A percentile compares a stretch with the other conserved stretches of the same genome.
phyloP scores from a whole-genome alignment of 495 filamentous ascomycete species.

The Penicillium coprophilum region DNA sequence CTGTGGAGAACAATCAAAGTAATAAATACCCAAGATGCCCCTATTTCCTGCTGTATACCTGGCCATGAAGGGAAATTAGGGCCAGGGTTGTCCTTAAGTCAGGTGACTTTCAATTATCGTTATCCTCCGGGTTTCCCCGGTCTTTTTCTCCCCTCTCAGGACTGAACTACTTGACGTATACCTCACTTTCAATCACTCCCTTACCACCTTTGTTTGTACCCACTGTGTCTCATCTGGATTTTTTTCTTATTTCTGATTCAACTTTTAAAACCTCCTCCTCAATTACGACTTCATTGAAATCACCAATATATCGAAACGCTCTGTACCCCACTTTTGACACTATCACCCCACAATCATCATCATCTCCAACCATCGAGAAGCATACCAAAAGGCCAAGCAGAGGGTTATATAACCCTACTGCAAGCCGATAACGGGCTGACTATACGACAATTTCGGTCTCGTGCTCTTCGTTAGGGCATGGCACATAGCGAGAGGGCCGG shows the following conservation, averaged over 20 bases:
- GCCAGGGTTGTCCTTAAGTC: conserved; percentile 16
- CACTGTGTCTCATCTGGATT: conserved; percentile 6
- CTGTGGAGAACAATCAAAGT: conserved; percentile 1
- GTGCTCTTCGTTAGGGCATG: conserved; percentile 40
- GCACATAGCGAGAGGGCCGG: conserved; percentile 37
- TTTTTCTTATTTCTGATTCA: background rate
- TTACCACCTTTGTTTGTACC: conserved; percentile 6
- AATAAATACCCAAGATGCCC: background rate
- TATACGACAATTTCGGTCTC: conserved; percentile 16
- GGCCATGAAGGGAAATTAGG: conserved; percentile 13
- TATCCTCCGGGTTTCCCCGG: conserved; percentile 15
- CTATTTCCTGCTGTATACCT: background rate
- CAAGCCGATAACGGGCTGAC: conserved; percentile 22
- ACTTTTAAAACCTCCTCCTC: background rate
- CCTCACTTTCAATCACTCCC: conserved; percentile 18
- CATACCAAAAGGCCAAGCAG: conserved; percentile 16
- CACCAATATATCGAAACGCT: conserved; percentile 6
- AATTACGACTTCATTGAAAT: conserved; percentile 6
- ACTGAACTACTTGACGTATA: conserved; percentile 18
- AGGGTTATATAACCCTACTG: conserved; percentile 30
- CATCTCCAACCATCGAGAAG: conserved; percentile 12
- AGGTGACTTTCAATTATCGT: background rate
- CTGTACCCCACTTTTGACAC: conserved; percentile 21
- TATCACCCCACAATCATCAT: conserved; percentile 26
- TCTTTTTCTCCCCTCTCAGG: background rate